Base-by-base conservation (phyloP, 257 asterid genomes). In the Solanum tarijense region DNA sequence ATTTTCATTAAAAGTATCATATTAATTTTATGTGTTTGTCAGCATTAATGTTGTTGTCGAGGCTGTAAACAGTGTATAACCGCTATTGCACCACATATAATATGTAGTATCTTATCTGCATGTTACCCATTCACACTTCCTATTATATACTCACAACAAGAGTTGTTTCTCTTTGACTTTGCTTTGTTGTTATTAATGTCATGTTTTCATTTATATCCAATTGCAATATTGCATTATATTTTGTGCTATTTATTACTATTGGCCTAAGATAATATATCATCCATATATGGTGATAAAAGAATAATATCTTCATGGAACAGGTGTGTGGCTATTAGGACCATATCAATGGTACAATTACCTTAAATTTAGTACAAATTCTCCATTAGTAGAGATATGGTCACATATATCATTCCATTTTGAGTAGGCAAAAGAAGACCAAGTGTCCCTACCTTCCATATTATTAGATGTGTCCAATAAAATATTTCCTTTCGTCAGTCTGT, bases 351-450 rank as follows among this genome's bases (percentile, higher is more conserved):
- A 75, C 58, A 38, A 39, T 76, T 76, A 76, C n/a, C 32, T 76
- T 76, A 76, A 39, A 75, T 38, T 12, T 75, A 38, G 39, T 75
- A 75, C 32, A 75, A 23, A 39, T 36, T 23, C 62, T 46, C 52
- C 87, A 89, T 36, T 52, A 62, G 87, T 88, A 83, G 32, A 83
- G 72, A 81, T 74, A 88, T 55, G 21, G 62, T 52, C 23, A 88
- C 88, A 91, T 65, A 87, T 69, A 81, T 43, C 68, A 88, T 86
- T 91, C 89, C 88, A 85, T 88, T 85, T 90, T 89, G 29, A 25
- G 71, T 52, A 75, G 87, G 87, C 55, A 41, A 55, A 27, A 27
- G 34, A 27, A 27, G 34, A 16, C 1, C 60, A 38, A 76, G 5
- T 76, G 21, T 76, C 35, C n/a, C 31, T 69, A 74, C 52, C 48